Conservation (phyloP, 73 alveolate species). For the Paramecium primaurelia region DNA sequence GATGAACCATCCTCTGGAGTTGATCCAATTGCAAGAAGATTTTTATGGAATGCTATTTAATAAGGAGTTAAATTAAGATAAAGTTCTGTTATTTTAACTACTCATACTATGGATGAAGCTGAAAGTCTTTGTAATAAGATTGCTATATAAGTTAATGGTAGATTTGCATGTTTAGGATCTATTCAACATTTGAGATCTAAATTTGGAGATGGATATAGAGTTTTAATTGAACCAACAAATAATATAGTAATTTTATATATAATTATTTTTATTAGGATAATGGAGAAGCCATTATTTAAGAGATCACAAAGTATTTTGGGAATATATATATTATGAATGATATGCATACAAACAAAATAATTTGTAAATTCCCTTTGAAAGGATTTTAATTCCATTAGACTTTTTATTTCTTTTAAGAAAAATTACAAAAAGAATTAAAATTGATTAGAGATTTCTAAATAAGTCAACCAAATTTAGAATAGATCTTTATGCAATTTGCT, state of each 20-base stretch:
- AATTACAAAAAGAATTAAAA: background rate
- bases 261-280: background rate
- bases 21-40: slow-evolving; percentile 88
- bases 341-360: background rate
- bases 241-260: background rate
- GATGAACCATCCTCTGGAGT: slow-evolving; percentile 89
- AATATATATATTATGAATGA: background rate
- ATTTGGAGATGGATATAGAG: slow-evolving; percentile 92
- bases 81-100: slow-evolving; percentile 47
- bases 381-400: background rate
- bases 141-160: slow-evolving; percentile 94
- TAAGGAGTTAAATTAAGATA: slow-evolving; percentile 45
- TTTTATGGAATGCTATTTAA: slow-evolving; percentile 94
- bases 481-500: slow-evolving; percentile 42
- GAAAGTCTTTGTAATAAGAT: slow-evolving; percentile 78
- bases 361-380: background rate
- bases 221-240: slow-evolving; percentile 50
- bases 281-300: background rate
- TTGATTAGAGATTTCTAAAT: slow-evolving; percentile 22
- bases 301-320: background rate
- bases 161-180: slow-evolving; percentile 88
- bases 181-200: slow-evolving; percentile 86
- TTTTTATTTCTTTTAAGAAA: slow-evolving; percentile 26
- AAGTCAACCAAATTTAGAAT: background rate
- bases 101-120: slow-evolving; percentile 64